phyloP scores from a whole-genome alignment of 139 green algal genomes.

The Tetradesmus lagerheimii region DNA sequence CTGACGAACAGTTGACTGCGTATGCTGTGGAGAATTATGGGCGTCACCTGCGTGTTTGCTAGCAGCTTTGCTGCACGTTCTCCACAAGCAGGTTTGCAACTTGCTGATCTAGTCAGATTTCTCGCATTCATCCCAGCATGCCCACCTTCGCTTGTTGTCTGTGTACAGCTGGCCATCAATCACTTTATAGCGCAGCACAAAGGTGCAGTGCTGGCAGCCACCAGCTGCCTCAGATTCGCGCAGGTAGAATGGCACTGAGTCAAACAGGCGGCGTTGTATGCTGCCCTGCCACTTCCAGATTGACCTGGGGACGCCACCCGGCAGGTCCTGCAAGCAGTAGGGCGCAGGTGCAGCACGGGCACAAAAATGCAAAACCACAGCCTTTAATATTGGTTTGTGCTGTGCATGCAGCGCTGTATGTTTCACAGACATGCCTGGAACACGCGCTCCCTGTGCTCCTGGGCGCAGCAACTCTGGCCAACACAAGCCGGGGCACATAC shows the following conservation, averaged over 20 bases:
- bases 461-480: too few relatives aligned
- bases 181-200: constrained; percentile 52
- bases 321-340: constrained; percentile 10
- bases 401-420: not conserved
- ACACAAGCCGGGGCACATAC: not conserved
- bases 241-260: constrained; percentile 48
- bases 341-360: not conserved
- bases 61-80: too few relatives aligned
- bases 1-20: too few relatives aligned
- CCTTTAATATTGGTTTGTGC: not conserved
- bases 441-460: not conserved
- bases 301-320: constrained; percentile 25
- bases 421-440: not conserved
- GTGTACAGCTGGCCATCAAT: constrained; percentile 37
- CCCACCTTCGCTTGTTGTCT: constrained; percentile 31
- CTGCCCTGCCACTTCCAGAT: constrained; percentile 39
- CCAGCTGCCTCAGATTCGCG: not conserved
- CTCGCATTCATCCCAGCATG: not conserved
- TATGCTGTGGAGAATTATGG: too few relatives aligned
- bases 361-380: not conserved
- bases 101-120: too few relatives aligned
- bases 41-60: too few relatives aligned
- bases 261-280: constrained; percentile 30
- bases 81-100: too few relatives aligned
- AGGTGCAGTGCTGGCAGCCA: constrained; percentile 50